phyloP scores from a whole-genome alignment of 495 filamentous ascomycete genomes.

The Penicillium pancosmium region DNA sequence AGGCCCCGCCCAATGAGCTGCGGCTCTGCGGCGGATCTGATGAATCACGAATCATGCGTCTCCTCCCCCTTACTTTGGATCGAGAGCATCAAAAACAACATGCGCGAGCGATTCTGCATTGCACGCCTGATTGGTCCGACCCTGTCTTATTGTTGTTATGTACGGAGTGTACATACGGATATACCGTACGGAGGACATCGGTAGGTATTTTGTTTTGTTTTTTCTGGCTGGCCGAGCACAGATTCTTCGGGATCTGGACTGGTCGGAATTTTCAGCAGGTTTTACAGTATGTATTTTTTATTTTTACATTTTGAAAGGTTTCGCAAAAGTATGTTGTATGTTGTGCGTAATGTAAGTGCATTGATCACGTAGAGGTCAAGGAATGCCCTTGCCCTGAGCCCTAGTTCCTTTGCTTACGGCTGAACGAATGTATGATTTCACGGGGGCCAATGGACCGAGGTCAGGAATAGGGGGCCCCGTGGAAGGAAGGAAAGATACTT shows the following conservation, averaged over 20 bases:
- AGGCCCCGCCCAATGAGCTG: slow-evolving; percentile 4
- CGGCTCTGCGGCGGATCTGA: background rate
- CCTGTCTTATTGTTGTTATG: background rate
- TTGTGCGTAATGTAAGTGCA: slow-evolving; percentile 25
- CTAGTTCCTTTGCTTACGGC: slow-evolving; percentile 16
- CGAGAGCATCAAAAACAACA: background rate
- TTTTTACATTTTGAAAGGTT: background rate
- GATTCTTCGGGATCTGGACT: slow-evolving; percentile 1
- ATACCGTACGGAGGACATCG: too few relatives aligned
- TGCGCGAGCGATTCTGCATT: background rate
- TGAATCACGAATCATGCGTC: slow-evolving; percentile 2
- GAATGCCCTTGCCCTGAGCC: slow-evolving; percentile 35
- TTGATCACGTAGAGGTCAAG: slow-evolving; percentile 28
- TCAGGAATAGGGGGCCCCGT: background rate
- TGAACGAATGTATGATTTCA: background rate
- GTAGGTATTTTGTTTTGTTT: too few relatives aligned
- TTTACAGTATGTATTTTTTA: background rate
- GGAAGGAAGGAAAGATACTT: background rate
- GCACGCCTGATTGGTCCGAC: background rate
- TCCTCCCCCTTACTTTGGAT: background rate
- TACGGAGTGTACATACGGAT: too few relatives aligned
- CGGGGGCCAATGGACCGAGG: slow-evolving; percentile 1
- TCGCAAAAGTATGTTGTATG: background rate
- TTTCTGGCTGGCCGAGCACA: background rate
- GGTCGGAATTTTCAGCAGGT: background rate